Percentiles rank a stretch among this genome's conserved stretches.
phyloP scores from a whole-genome alignment of 2,329 filamentous ascomycete species.

The Alternaria rosae region DNA sequence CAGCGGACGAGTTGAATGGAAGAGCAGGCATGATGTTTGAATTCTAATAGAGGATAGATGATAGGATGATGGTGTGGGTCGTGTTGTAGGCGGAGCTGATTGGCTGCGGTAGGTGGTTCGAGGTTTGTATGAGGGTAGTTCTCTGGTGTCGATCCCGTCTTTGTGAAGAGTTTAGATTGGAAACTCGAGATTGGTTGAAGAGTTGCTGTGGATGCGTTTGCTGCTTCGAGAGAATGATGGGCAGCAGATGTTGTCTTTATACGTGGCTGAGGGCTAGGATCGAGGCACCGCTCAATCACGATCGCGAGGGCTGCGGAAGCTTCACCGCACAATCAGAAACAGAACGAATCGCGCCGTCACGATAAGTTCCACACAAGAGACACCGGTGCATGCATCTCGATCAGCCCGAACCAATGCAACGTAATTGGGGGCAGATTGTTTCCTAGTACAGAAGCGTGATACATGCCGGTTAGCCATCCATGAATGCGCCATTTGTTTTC shows the following conservation, averaged over 20 bases:
- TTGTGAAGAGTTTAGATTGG: slow-evolving; percentile 24
- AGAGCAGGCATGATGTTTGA: slow-evolving; percentile 47
- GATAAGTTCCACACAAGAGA: slow-evolving; percentile 36
- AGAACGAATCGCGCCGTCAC: slow-evolving; percentile 37
- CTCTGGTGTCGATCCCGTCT: slow-evolving; percentile 41
- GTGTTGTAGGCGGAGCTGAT: slow-evolving; percentile 13
- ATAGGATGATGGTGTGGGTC: not conserved
- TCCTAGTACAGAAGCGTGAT: slow-evolving; percentile 34
- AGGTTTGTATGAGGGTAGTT: slow-evolving; percentile 41
- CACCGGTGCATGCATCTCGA: slow-evolving; percentile 45
- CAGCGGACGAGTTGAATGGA: slow-evolving; percentile 41
- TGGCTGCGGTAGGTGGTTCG: slow-evolving; percentile 26
- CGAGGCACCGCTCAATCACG: slow-evolving; percentile 23
- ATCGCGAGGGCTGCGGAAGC: slow-evolving; percentile 20
- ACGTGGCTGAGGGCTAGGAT: slow-evolving; percentile 21
- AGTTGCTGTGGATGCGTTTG: slow-evolving; percentile 32
- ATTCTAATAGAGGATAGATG: slow-evolving; percentile 12
- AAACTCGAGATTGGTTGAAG: slow-evolving; percentile 30
- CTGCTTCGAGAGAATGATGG: slow-evolving; percentile 30
- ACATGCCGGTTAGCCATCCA: slow-evolving; percentile 19
- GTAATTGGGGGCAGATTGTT: slow-evolving; percentile 36
- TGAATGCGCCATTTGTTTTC: slow-evolving; percentile 30
- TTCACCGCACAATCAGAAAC: slow-evolving; percentile 44
- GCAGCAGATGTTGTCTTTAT: slow-evolving; percentile 42
- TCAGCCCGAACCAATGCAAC: slow-evolving; percentile 35